Base-by-base conservation (phyloP, 179 eudicot species). In the Spinacia oleracea region DNA sequence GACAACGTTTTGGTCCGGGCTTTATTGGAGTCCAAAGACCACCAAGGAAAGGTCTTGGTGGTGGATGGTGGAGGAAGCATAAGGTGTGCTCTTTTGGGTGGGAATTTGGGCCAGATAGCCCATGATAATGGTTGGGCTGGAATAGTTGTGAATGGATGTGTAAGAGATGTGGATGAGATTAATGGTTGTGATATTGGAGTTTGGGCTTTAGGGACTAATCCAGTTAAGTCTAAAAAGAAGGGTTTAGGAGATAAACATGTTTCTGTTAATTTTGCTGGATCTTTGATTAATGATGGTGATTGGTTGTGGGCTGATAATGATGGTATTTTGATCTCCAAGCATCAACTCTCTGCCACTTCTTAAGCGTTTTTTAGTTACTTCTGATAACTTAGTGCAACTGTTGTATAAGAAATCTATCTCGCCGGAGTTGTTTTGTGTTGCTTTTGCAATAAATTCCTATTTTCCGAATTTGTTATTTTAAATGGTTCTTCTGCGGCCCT, bases 301-400 rank as follows among this genome's bases (percentile, higher is more conserved):
- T 85, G 87, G 87, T 38, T 82, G 31, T 85, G 85, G 85, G 87
- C 85, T 79, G 87, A 85, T 74, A 77, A 66, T 79, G 85, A 85
- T 85, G 87, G 87, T 32, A 82, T 85, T 70, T 76, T 85, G 83
- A 74, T 85, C 1, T 85, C 74, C 2, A 81, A 42, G 25, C 62
- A 73, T 32, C 34, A 79, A 32, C 83, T 85, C n/a, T 79, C 76
- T 64, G 43, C 75, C 60, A 29, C 75, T 6, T 46, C 74, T 68
- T 68, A 18, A 64, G 43, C 18, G 2, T 6, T 53, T 20, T 18
- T 48, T 48, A 15, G 15, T 38, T 38, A 45, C n/a, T n/a, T n/a
- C n/a, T n/a, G n/a, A n/a, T n/a, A n/a, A n/a, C n/a, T n/a, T n/a
- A n/a, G n/a, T n/a, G n/a, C n/a, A n/a, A n/a, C n/a, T n/a, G n/a